Conservation (phyloP, 768 basidiomycete genomes). For the Imleria badia region DNA sequence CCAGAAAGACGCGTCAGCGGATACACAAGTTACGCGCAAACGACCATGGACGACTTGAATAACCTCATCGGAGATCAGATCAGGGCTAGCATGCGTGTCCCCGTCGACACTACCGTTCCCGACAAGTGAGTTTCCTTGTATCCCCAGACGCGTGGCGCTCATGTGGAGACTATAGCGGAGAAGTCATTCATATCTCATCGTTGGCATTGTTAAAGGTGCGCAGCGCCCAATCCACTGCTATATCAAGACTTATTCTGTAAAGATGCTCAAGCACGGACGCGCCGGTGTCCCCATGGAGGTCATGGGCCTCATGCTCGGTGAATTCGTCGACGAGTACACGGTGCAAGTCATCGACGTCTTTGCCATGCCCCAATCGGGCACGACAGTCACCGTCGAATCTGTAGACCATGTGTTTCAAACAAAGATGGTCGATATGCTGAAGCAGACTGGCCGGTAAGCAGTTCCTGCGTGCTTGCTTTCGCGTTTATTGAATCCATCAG, state of each 20-base stretch:
- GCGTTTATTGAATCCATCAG: constrained; percentile 36
- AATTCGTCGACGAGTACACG: constrained; percentile 97
- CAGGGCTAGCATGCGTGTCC: constrained; percentile 39
- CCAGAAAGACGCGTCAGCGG: constrained; percentile 42
- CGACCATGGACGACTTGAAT: constrained; percentile 44
- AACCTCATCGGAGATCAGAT: constrained; percentile 54
- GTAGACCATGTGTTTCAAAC: constrained; percentile 99
- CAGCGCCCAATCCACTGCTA: background rate
- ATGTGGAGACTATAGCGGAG: constrained; percentile 53
- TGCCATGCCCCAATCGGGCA: constrained; percentile 98
- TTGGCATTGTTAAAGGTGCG: constrained; percentile 92
- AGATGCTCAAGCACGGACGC: constrained; percentile 99
- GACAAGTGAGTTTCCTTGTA: constrained; percentile 61
- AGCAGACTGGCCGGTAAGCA: constrained; percentile 93
- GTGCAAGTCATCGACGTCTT: constrained; percentile 96
- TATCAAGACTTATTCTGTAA: constrained; percentile 6
- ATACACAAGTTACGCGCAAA: background rate
- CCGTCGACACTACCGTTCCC: constrained; percentile 56
- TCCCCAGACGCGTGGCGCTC: background rate
- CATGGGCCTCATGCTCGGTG: constrained; percentile 97
- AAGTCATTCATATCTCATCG: constrained; percentile 96
- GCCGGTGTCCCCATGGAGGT: constrained; percentile 99
- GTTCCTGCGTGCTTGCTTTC: background rate
- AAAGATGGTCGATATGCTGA: constrained; percentile 98
- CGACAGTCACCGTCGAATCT: constrained; percentile 95